Evolutionary conservation across 2,329 filamentous ascomycete species (phyloP).

Genomic region (Bimuria novae-zelandiae): DNA sequence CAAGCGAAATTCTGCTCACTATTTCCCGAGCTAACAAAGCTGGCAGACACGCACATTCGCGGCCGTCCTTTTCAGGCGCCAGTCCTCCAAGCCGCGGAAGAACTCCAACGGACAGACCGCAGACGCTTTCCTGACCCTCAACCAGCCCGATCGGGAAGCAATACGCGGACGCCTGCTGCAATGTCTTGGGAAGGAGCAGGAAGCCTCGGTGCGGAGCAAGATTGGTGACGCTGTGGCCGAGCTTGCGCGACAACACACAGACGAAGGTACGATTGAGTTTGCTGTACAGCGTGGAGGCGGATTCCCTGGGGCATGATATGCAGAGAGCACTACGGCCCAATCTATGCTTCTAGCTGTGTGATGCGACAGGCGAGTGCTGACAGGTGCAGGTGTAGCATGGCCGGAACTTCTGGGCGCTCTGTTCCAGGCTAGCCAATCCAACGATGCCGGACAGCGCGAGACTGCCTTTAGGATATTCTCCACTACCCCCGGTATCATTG

Average conservation of each 20-base stretch:
- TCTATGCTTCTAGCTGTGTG: no score
- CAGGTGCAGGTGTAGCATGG: slow-evolving; percentile 74
- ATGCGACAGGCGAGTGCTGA: slow-evolving; percentile 10
- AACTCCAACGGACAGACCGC: slow-evolving; percentile 69
- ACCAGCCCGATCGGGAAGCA: slow-evolving; percentile 71
- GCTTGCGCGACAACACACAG: slow-evolving; percentile 90
- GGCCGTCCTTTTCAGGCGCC: slow-evolving; percentile 91
- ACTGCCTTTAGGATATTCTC: slow-evolving; percentile 94
- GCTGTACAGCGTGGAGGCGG: neutral
- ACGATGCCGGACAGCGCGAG: slow-evolving; percentile 82
- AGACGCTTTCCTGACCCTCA: slow-evolving; percentile 85
- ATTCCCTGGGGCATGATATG: no score
- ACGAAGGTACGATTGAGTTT: slow-evolving; percentile 69
- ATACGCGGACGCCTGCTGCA: slow-evolving; percentile 86
- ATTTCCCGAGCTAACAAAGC: neutral
- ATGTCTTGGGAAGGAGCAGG: slow-evolving; percentile 72
- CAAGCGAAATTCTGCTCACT: neutral
- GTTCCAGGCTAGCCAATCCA: slow-evolving; percentile 87
- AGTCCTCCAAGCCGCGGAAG: slow-evolving; percentile 87
- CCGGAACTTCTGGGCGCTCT: slow-evolving; percentile 83
- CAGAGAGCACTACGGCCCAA: no score
- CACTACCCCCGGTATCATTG: slow-evolving; percentile 92
- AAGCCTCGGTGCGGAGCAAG: slow-evolving; percentile 83
- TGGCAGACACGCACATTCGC: slow-evolving; percentile 85
- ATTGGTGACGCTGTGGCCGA: slow-evolving; percentile 98